Conservation (phyloP, 1,284 basidiomycete species). For the Coniophora puteana region DNA sequence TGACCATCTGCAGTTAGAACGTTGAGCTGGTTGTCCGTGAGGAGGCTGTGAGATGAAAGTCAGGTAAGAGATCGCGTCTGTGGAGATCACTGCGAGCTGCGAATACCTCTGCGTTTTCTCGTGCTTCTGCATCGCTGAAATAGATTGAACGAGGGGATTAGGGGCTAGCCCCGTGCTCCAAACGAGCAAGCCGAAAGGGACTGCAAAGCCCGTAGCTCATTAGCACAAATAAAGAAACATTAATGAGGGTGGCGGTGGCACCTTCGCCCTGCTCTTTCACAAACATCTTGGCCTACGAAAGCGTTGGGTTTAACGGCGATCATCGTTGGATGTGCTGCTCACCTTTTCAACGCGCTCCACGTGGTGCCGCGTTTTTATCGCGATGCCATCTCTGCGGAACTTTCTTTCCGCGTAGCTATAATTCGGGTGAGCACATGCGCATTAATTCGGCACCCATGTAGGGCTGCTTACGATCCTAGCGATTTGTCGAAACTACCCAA, state of each 20-base stretch:
- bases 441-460: constrained; percentile 7
- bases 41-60: constrained; percentile 36
- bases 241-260: constrained; percentile 16
- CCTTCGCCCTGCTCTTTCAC: constrained; percentile 65
- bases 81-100: constrained; percentile 2
- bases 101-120: constrained; percentile 55
- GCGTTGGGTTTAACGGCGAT: constrained; percentile 13
- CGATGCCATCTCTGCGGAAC: constrained; percentile 77
- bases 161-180: constrained; percentile 85
- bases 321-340: constrained; percentile 11
- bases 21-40: constrained; percentile 62
- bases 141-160: constrained; percentile 69
- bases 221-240: constrained; percentile 10
- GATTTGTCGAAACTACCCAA: constrained; percentile 76
- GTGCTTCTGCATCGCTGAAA: constrained; percentile 62
- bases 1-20: constrained; percentile 53
- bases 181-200: constrained; percentile 78
- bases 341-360: constrained; percentile 77
- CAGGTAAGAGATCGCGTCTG: constrained; percentile 9
- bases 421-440: constrained; percentile 11
- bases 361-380: constrained; percentile 72
- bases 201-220: constrained; percentile 31
- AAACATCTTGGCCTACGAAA: constrained; percentile 47
- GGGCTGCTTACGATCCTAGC: constrained; percentile 51
- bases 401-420: constrained; percentile 66